Conservation (phyloP, 2,329 filamentous ascomycete species). For the Hymenoscyphus fraxineus region DNA sequence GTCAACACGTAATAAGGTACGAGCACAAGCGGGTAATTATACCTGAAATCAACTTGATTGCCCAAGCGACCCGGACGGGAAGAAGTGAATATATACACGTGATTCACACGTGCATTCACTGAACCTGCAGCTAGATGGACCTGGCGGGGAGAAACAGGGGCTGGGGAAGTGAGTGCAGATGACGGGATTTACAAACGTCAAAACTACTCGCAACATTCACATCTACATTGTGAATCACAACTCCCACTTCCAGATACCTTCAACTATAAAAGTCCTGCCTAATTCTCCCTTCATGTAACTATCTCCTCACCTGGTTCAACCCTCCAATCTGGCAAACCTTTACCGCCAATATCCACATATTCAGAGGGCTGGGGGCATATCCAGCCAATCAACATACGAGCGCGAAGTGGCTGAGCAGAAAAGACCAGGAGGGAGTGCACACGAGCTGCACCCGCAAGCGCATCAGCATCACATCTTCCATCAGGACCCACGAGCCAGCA, state of each 20-base stretch:
- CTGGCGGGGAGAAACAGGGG: neutral
- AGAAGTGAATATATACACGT: neutral
- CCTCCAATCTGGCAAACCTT: neutral
- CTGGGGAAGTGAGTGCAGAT: neutral
- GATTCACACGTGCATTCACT: neutral
- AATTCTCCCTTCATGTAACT: neutral
- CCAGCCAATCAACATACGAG: constrained; percentile 4
- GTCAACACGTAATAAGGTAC: neutral
- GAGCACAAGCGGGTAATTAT: neutral
- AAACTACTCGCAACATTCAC: neutral
- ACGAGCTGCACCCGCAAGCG: constrained; percentile 5
- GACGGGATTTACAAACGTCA: neutral
- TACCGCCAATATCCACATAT: neutral
- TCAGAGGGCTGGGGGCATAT: constrained; percentile 1
- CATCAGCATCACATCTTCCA: constrained; percentile 2
- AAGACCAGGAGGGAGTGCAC: neutral
- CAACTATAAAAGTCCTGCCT: neutral
- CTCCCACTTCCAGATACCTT: neutral
- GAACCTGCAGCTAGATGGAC: too few relatives aligned
- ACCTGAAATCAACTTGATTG: neutral
- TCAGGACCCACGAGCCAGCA: constrained; percentile 9
- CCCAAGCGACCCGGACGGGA: neutral
- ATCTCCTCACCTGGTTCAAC: neutral
- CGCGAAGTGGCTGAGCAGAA: constrained; percentile 11
- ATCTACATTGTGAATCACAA: neutral